phyloP scores from a whole-genome alignment of 1,139 yeast species.

The Geotrichum aggregatum region DNA sequence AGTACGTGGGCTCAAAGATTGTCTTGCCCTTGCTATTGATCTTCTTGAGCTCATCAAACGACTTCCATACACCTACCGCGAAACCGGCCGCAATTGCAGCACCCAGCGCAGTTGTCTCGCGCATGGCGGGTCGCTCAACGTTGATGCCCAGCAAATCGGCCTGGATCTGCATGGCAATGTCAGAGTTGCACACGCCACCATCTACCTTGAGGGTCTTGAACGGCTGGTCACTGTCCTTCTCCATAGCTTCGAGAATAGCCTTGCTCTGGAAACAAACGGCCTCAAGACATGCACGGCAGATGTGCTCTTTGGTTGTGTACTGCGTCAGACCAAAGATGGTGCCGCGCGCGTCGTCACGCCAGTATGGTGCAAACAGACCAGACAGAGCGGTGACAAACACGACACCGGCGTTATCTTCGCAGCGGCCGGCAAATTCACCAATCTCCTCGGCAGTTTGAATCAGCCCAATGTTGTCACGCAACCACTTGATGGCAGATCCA shows the following conservation, averaged over 20 bases:
- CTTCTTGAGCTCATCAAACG: slow-evolving; percentile 58
- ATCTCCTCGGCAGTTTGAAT: slow-evolving; percentile 80
- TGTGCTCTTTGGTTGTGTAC: slow-evolving; percentile 78
- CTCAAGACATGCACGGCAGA: slow-evolving; percentile 90
- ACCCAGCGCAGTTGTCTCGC: slow-evolving; percentile 93
- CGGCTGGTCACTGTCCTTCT: slow-evolving; percentile 66
- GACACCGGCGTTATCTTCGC: slow-evolving; percentile 81
- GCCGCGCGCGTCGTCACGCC: slow-evolving; percentile 93
- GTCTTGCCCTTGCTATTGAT: slow-evolving; percentile 40
- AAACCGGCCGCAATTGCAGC: slow-evolving; percentile 96
- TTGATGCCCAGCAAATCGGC: slow-evolving; percentile 84
- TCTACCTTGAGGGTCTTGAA: slow-evolving; percentile 60
- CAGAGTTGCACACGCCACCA: slow-evolving; percentile 93
- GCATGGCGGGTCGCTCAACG: slow-evolving; percentile 72
- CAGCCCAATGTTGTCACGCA: slow-evolving; percentile 81
- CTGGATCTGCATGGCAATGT: slow-evolving; percentile 90
- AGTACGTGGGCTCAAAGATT: slow-evolving; percentile 57
- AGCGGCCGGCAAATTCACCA: slow-evolving; percentile 84
- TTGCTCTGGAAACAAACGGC: slow-evolving; percentile 94
- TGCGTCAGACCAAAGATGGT: slow-evolving; percentile 90
- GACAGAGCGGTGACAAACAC: slow-evolving; percentile 94
- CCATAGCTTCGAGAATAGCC: slow-evolving; percentile 88
- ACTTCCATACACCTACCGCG: slow-evolving; percentile 72
- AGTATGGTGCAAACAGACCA: slow-evolving; percentile 92
- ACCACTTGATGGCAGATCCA: slow-evolving; percentile 92